Evolutionary conservation across 257 asterid genomes (phyloP), one percentile per base, ranked within the genome.

Genomic region (Primulina huaijiensis): DNA sequence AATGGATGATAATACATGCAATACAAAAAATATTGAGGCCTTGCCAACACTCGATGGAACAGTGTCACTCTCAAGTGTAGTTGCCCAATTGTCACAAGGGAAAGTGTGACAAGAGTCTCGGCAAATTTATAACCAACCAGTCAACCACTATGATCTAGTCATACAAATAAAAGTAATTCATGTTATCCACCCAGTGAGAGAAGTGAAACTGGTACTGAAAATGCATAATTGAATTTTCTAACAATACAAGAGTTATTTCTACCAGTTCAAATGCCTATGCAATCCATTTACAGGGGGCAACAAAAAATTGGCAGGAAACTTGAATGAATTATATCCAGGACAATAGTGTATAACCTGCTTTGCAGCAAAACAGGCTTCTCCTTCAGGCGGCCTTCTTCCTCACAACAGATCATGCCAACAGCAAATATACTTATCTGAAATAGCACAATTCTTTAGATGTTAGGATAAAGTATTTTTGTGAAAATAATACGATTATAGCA

Each of bases 371-470:
- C 81, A 35, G 96, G 97, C 75, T 89, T 93, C 74, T 94, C 99
- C 88, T 83, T 94, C 80, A 94, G 83, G 63, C 95, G 97, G 65
- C 97, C 99, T 84, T 93, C 97, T 82, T 89, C 99, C 86, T 91
- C 95, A 20, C 95, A 91, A 72, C 99, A 91, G 75, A 94, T 82
- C 97, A 94, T 85, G 84, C 99, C 99, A 78, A 94, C 95, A 70
- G 97, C 82, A 84, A 94, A 88, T 68, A 94, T 75, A 55, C 88
- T 85, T 86, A 76, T 83, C 97, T 94, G 95, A 65, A 79, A 80
- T 62, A 72, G 65, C 8, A 72, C 27, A 33, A 30, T 57, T 62
- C 57, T 43, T 65, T 58, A 60, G 72, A 79, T 64, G 68, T 72
- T 65, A 68, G 76, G 38, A 69, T 19, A 25, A 21, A 46, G 70